Base-by-base conservation (phyloP, 768 basidiomycete genomes). In the Multifurca ochricompacta region DNA sequence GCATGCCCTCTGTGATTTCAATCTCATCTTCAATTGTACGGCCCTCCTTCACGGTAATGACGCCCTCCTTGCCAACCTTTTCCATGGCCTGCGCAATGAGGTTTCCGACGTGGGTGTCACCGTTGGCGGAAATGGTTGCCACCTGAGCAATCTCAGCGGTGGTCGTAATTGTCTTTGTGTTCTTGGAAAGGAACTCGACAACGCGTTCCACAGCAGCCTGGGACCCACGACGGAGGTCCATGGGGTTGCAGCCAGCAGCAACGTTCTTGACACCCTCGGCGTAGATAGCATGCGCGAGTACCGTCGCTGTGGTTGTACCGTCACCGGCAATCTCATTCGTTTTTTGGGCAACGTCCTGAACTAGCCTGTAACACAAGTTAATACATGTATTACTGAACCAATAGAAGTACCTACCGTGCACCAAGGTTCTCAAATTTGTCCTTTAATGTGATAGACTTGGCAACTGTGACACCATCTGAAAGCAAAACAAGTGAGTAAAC, bases 371-470 rank as follows among this genome's bases (percentile, higher is more conserved):
- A 2, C 11, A 42, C 3, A 16, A 16, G 14, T 65, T 61, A 31
- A 18, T 23, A 21, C 21, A 43, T 35, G 43, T 59, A 21, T 31
- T 23, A 13, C 9, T 13, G 21, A 5, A 27, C 19, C 30, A 44
- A n/a, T 6, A n/a, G 6, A 48, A 59, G 35, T 7, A 68, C 83
- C 62, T 71, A 94, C 91, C 92, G 87, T 66, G 94, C 93, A 67
- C 94, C 93, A 53, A 98, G 87, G 77, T 97, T 97, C 78, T 97
- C 91, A 67, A 98, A 97, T 72, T 94, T 96, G 82, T 97, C 92
- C 74, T 97, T 84, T 64, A 98, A 80, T 5, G 83, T 76, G 63
- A 99, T 91, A 34, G 91, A 76, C 77, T 97, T 99, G 54, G 95
- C 95, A 35, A 98, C 95, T 25, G 93, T 95, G 18, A 96, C 95